phyloP scores from a whole-genome alignment of 495 filamentous ascomycete genomes.

The Penicillium maclennaniae region DNA sequence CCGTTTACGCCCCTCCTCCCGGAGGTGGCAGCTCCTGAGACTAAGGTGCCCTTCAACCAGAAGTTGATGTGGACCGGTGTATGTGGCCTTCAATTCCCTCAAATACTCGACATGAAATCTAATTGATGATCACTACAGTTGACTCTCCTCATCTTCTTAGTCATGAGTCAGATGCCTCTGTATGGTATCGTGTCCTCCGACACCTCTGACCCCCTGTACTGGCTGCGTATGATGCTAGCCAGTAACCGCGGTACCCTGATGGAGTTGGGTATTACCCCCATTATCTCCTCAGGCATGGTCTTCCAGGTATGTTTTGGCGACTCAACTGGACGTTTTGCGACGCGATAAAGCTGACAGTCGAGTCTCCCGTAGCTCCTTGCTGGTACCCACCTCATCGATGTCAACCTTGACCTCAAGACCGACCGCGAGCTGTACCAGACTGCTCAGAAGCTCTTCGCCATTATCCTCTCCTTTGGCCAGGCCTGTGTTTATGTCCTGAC shows the following conservation, averaged over 20 bases:
- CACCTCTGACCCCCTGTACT: conserved; percentile 96
- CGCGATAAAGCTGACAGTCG: conserved; percentile 19
- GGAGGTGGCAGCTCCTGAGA: conserved; percentile 95
- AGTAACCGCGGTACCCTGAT: conserved; percentile 98
- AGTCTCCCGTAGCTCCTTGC: conserved; percentile 65
- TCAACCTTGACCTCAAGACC: conserved; percentile 98
- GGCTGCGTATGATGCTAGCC: conserved; percentile 99
- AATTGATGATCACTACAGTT: conserved; percentile 50
- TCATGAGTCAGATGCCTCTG: conserved; percentile 99
- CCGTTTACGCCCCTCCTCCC: conserved; percentile 98
- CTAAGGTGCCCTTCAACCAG: conserved; percentile 97
- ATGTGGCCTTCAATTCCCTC: conserved; percentile 27
- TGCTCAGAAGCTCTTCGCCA: conserved; percentile 98
- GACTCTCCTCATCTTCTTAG: conserved; percentile 96
- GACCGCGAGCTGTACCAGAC: conserved; percentile 99
- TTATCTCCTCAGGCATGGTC: conserved; percentile 99
- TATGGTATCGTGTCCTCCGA: conserved; percentile 97
- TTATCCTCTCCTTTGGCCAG: conserved; percentile 95
- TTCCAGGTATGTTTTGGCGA: conserved; percentile 70
- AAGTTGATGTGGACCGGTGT: conserved; percentile 99
- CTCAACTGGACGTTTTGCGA: conserved; percentile 1
- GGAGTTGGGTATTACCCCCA: conserved; percentile 98
- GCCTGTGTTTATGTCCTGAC: conserved; percentile 96
- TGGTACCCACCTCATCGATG: conserved; percentile 99
- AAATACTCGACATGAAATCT: conserved; percentile 17